A percentile compares a stretch with the other conserved stretches of the same genome.
Evolutionary conservation across 257 asterid genomes (phyloP).

Genomic region (Solanum neorickii): DNA sequence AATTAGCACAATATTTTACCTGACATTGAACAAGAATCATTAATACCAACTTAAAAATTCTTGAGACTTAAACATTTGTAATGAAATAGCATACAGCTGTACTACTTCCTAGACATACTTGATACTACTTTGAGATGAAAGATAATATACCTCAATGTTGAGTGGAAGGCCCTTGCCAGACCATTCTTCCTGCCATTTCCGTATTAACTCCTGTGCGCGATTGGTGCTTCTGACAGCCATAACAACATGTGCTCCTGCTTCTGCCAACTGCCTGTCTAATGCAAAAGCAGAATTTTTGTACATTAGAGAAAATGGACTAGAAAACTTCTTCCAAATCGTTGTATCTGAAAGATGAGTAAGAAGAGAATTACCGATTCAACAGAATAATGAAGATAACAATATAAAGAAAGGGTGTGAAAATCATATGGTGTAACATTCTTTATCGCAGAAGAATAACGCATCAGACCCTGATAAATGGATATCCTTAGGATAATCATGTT

Average conservation of each 20-base stretch:
- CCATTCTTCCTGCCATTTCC: constrained; percentile 79
- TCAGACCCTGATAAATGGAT: not conserved
- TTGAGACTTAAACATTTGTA: not conserved
- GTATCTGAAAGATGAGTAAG: not conserved
- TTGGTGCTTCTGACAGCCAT: constrained; percentile 90
- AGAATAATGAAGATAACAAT: not conserved
- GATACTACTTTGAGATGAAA: not conserved
- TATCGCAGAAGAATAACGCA: not conserved
- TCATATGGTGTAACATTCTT: not conserved
- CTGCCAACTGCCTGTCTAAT: constrained; percentile 68
- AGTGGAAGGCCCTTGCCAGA: constrained; percentile 80
- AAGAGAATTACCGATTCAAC: not conserved
- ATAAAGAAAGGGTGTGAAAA: not conserved
- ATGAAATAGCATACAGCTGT: not conserved
- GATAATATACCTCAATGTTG: constrained; percentile 59
- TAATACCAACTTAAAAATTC: not conserved
- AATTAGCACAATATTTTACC: not conserved
- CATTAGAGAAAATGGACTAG: not conserved
- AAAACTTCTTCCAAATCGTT: not conserved
- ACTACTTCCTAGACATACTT: not conserved
- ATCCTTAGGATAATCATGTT: not conserved
- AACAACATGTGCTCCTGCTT: constrained; percentile 87
- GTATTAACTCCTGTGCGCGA: constrained; percentile 64
- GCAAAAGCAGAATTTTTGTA: constrained; percentile 2
- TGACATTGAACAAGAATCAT: not conserved